Conservation (phyloP, 208 protist species). For the Crithidia acanthocephali region DNA sequence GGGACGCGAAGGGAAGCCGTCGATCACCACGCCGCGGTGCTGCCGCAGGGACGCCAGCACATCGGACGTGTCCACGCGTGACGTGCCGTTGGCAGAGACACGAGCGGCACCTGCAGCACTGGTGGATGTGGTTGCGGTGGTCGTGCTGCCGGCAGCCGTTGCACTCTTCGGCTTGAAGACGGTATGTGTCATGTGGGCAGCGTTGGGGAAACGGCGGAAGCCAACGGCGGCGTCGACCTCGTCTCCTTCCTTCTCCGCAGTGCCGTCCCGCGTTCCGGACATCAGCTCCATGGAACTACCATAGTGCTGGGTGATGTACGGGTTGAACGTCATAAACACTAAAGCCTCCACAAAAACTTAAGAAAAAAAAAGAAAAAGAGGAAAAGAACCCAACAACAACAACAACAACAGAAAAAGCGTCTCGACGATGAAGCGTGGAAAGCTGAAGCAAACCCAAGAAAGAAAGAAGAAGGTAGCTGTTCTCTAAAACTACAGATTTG, state of each 20-base stretch:
- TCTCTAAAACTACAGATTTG: too few species aligned
- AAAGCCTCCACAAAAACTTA: too few species aligned
- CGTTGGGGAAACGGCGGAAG: slow-evolving; percentile 56
- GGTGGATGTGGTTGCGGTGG: background rate
- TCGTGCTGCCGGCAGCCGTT: background rate
- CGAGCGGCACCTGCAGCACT: background rate
- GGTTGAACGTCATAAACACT: slow-evolving; percentile 65
- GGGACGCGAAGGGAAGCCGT: slow-evolving; percentile 43
- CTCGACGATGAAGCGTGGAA: too few species aligned
- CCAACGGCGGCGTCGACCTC: slow-evolving; percentile 45
- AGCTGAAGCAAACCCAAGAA: background rate
- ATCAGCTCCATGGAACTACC: slow-evolving; percentile 44
- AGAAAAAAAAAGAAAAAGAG: slow-evolving; percentile 15
- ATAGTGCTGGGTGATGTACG: slow-evolving; percentile 76
- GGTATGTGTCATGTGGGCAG: slow-evolving; percentile 65
- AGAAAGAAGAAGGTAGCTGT: background rate
- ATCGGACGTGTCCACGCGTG: slow-evolving; percentile 4
- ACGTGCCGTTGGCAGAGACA: background rate
- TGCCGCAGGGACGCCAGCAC: slow-evolving; percentile 5
- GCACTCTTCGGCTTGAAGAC: slow-evolving; percentile 55
- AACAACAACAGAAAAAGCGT: background rate
- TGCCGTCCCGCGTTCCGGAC: background rate
- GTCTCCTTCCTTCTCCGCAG: slow-evolving; percentile 24
- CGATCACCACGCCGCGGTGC: slow-evolving; percentile 18
- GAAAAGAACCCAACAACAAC: background rate